Evolutionary conservation across 495 filamentous ascomycete genomes (phyloP).

Genomic region (Saxispiralis lemnorum): DNA sequence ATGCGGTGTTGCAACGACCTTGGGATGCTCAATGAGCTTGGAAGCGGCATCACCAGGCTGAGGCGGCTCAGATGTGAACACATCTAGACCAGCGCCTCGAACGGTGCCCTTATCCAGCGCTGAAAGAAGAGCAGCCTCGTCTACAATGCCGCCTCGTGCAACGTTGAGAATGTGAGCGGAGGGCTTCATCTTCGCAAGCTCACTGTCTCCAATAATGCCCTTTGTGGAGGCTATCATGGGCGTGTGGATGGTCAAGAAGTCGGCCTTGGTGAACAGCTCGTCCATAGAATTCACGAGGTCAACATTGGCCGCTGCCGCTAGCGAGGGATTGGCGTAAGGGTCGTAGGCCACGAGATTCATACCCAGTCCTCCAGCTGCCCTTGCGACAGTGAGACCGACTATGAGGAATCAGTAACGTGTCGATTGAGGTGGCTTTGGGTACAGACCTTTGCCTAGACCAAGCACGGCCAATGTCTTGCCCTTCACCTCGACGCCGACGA

Average conservation of each 20-base stretch:
- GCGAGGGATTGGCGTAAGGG: constrained; percentile 45
- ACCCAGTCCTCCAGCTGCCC: constrained; percentile 48
- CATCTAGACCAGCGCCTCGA: constrained; percentile 56
- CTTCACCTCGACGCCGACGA: constrained; percentile 53
- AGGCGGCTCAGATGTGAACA: constrained; percentile 55
- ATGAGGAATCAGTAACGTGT: constrained; percentile 1
- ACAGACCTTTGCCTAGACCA: constrained; percentile 45
- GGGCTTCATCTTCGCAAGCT: constrained; percentile 49
- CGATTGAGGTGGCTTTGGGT: neutral
- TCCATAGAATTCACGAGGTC: constrained; percentile 33
- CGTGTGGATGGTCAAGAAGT: constrained; percentile 61
- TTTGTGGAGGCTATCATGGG: constrained; percentile 53
- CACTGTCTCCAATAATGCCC: constrained; percentile 41
- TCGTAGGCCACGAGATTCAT: constrained; percentile 51
- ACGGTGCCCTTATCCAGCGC: constrained; percentile 50
- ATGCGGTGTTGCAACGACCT: constrained; percentile 52
- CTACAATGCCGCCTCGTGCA: constrained; percentile 50
- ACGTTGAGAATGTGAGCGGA: constrained; percentile 14
- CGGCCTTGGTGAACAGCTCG: constrained; percentile 40
- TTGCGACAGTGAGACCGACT: constrained; percentile 54
- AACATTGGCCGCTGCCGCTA: constrained; percentile 41
- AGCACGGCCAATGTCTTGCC: constrained; percentile 51
- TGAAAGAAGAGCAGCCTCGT: constrained; percentile 48
- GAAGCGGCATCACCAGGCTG: constrained; percentile 32
- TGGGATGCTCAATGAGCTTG: constrained; percentile 40